Evolutionary conservation across 1,284 basidiomycete species (phyloP).

Genomic region (Fomes fomentarius): DNA sequence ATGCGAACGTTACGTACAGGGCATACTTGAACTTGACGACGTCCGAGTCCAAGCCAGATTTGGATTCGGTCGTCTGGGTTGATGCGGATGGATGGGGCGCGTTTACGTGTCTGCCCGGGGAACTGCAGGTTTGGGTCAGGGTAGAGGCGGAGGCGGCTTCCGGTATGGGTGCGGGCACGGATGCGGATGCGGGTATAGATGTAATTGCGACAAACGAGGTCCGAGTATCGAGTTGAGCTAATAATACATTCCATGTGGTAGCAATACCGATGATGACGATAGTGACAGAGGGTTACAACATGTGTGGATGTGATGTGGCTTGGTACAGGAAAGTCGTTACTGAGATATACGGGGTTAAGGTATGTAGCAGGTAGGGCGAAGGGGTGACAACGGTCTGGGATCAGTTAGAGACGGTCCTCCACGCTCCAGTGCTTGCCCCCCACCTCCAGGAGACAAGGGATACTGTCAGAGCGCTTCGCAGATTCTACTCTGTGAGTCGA

Average conservation of each 20-base stretch:
- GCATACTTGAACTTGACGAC: constrained; percentile 48
- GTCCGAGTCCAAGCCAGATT: background rate
- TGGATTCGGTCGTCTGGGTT: constrained; percentile 38
- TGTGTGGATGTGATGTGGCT: background rate
- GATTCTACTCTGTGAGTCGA: constrained; percentile 6
- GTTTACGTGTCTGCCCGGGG: constrained; percentile 57
- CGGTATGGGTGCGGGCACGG: background rate
- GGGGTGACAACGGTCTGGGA: background rate
- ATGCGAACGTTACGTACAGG: constrained; percentile 45
- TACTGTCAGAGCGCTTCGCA: constrained; percentile 3
- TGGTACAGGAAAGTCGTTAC: background rate
- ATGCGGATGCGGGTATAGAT: background rate
- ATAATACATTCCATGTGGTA: constrained; percentile 11
- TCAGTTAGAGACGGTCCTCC: background rate
- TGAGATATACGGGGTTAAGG: background rate
- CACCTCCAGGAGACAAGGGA: background rate
- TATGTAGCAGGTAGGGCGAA: background rate
- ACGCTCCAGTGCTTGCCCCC: background rate
- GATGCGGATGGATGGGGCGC: constrained; percentile 57
- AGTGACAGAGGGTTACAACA: background rate
- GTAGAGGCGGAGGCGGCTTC: background rate
- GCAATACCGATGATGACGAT: background rate
- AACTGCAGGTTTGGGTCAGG: constrained; percentile 61
- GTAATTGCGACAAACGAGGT: no score
- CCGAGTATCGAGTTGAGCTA: no score